Conservation (phyloP, 192 early-diverging fungal species). For the Podila horticola region DNA sequence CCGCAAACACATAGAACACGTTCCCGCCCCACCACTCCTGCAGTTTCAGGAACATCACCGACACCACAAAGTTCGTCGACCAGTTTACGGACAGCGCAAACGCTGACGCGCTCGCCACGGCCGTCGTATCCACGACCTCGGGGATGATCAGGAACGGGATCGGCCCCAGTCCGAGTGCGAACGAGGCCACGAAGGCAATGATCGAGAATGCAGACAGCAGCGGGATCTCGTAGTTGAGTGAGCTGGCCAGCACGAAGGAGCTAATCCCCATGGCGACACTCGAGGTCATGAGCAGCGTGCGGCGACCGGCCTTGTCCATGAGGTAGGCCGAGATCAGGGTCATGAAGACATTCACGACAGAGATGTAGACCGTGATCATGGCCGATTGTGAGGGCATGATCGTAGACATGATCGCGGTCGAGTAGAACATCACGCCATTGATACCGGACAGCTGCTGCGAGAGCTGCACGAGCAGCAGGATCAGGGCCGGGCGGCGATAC, state of each 20-base stretch:
- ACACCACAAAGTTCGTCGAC: slow-evolving; percentile 72
- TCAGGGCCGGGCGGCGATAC: slow-evolving; percentile 71
- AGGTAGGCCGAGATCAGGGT: slow-evolving; percentile 77
- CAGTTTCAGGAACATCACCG: slow-evolving; percentile 67
- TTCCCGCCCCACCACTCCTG: slow-evolving; percentile 62
- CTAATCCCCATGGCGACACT: slow-evolving; percentile 65
- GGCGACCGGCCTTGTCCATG: slow-evolving; percentile 82
- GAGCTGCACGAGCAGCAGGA: slow-evolving; percentile 76
- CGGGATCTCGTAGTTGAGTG: slow-evolving; percentile 61
- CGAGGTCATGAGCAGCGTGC: slow-evolving; percentile 73
- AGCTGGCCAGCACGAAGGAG: slow-evolving; percentile 68
- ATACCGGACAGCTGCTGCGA: slow-evolving; percentile 92
- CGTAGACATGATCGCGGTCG: slow-evolving; percentile 73
- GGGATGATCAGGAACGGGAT: slow-evolving; percentile 85
- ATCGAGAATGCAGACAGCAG: slow-evolving; percentile 72
- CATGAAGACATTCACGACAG: slow-evolving; percentile 76
- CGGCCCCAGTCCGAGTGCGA: slow-evolving; percentile 83
- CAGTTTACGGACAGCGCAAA: slow-evolving; percentile 74
- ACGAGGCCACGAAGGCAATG: slow-evolving; percentile 81
- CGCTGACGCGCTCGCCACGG: slow-evolving; percentile 70
- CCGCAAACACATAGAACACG: slow-evolving; percentile 74
- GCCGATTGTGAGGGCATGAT: slow-evolving; percentile 71
- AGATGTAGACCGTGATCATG: slow-evolving; percentile 83
- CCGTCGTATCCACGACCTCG: slow-evolving; percentile 78
- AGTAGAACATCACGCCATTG: slow-evolving; percentile 91